Base-by-base conservation (phyloP, 2,329 filamentous ascomycete genomes). In the Decorospora gaudefroyi region DNA sequence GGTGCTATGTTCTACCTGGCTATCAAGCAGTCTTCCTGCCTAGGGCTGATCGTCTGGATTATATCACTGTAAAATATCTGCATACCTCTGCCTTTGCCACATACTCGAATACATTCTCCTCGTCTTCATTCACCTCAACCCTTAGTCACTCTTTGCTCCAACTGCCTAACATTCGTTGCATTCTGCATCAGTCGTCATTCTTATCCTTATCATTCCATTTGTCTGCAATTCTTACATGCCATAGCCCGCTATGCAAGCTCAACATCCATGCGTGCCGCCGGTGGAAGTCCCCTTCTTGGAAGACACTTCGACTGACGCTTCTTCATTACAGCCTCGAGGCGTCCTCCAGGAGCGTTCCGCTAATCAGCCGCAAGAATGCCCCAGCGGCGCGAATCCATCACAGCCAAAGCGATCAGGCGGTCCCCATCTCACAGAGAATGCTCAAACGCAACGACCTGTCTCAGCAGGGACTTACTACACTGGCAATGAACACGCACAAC, bases 121-220 rank as follows among this genome's bases (percentile, higher is more conserved):
- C 55, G 53, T 62, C 47, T 38, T 51, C 39, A 36, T 59, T 58
- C 51, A 55, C 49, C 57, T 61, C 62, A 59, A 68, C 67, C 61
- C 55, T 52, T 57, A 72, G 70, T 73, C 72, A 72, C 71, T 75
- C 71, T 65, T 75, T 66, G 62, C 65, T 68, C 69, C 67, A 70
- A 67, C 67, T 59, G 57, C 67, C 67, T 55, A 63, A 72, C 69
- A 67, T 70, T 75, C 72, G 62, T 73, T 72, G 52, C 50, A 48
- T 53, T 46, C 42, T 57, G 43, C 49, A 37, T 59, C 62, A 72
- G 27, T 34, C 42, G 43, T 52, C 52, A 53, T 74, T 74, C 69
- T 74, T 72, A 67, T 52, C 53, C 53, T 54, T 58, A 55, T 62
- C 55, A 57, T 64, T 61, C 51, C 61, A 57, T 62, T 62, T 51